These are phyloP conservation scores for Mycosphaerella sp. DNA, from an alignment of 2,329 filamentous ascomycete genomes.

Conservation along the genomic window DNA sequence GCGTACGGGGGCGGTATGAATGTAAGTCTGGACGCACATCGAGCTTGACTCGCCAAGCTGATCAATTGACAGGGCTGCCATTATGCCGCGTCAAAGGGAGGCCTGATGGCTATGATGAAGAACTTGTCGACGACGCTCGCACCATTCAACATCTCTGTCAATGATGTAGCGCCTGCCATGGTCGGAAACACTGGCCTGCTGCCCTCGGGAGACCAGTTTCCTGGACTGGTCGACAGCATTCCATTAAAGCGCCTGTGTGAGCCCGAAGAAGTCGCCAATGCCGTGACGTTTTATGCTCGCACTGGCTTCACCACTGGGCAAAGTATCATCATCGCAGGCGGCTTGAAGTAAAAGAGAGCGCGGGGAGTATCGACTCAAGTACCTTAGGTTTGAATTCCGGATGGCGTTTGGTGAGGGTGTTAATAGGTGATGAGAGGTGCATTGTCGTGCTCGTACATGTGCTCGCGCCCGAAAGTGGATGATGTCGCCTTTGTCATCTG, in stretches of 20 bases:
- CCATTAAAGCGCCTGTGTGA: slow-evolving; percentile 53
- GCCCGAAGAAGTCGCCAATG: slow-evolving; percentile 54
- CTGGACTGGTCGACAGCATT: slow-evolving; percentile 55
- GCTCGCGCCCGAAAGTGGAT: not conserved
- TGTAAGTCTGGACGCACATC: slow-evolving; percentile 39
- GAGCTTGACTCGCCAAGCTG: slow-evolving; percentile 1
- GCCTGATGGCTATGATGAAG: slow-evolving; percentile 56
- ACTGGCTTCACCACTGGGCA: slow-evolving; percentile 44
- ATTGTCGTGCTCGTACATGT: no score
- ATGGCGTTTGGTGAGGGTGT: no score
- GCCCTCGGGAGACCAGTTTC: slow-evolving; percentile 43
- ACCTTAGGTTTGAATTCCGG: no score
- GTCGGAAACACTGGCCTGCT: slow-evolving; percentile 53
- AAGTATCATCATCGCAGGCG: slow-evolving; percentile 24
- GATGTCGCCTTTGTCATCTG: not conserved
- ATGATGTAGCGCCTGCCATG: slow-evolving; percentile 64
- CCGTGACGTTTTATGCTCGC: slow-evolving; percentile 52
- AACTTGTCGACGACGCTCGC: slow-evolving; percentile 57
- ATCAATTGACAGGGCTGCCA: slow-evolving; percentile 21
- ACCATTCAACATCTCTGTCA: slow-evolving; percentile 57
- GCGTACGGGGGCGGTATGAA: slow-evolving; percentile 59
- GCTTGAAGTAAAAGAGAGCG: slow-evolving; percentile 17
- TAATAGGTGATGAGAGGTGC: no score
- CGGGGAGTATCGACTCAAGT: not conserved
- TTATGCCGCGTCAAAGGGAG: slow-evolving; percentile 33